Percentiles rank a stretch among this genome's conserved stretches.
phyloP scores from a whole-genome alignment of 257 asterid species.

The Haberlea rhodopensis region DNA sequence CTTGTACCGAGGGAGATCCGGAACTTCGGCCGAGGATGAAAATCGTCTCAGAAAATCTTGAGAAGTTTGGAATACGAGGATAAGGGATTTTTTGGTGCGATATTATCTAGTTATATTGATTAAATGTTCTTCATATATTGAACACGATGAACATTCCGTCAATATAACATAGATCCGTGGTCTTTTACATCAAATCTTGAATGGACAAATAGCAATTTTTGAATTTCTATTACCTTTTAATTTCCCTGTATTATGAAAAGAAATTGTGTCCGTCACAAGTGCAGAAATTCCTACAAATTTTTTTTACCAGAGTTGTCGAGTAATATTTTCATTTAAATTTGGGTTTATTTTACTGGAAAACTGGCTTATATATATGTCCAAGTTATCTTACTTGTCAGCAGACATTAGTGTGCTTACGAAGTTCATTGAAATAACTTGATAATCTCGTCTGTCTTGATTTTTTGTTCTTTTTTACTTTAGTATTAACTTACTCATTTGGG shows the following conservation, averaged over 20 bases:
- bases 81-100: too few relatives aligned
- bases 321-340: too few relatives aligned
- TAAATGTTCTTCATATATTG: too few relatives aligned
- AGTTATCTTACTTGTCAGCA: too few relatives aligned
- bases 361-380: too few relatives aligned
- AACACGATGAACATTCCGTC: neutral
- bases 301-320: neutral
- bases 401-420: too few relatives aligned
- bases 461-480: too few relatives aligned
- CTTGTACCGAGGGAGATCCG: conserved; percentile 87
- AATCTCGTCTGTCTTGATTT: too few relatives aligned
- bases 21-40: conserved; percentile 94
- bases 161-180: neutral
- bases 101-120: too few relatives aligned
- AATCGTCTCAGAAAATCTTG: conserved; percentile 66
- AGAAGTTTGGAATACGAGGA: conserved; percentile 62
- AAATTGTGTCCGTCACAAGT: neutral
- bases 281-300: neutral
- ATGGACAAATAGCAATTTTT: neutral
- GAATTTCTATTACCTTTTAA: neutral
- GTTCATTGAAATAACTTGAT: too few relatives aligned
- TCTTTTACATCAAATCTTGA: neutral
- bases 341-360: too few relatives aligned
- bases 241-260: neutral
- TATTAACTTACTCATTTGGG: too few relatives aligned